Base-by-base conservation (phyloP, 2,329 filamentous ascomycete genomes). In the Fusarium sacchari region DNA sequence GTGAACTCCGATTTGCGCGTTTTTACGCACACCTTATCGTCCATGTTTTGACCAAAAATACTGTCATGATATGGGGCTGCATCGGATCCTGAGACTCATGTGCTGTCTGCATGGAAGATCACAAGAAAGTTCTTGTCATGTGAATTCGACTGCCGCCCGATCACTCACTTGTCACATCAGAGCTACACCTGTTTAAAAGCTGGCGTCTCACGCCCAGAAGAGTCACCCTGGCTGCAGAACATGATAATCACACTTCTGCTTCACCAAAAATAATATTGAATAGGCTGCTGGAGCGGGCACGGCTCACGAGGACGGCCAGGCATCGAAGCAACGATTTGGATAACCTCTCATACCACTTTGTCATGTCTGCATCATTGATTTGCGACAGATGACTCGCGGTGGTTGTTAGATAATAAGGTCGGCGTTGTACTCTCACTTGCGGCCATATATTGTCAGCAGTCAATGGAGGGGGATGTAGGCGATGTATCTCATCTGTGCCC, bases 71-170 rank as follows among this genome's bases (percentile, higher is more conserved):
- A 55, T 39, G 42, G 47, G 46, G 42, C 44, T 18, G 46, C 43
- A 64, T 67, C 61, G 37, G 69, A 58, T 60, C 53, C 57, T 62
- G 62, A 57, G 55, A 58, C 60, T 60, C 43, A 34, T 57, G 60
- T 64, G 44, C 40, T 30, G 47, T 59, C 49, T 26, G 47, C 47
- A 47, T 63, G 56, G 60, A 67, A 53, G 42, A 61, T 60, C 39
- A 58, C 60, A 63, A 76, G 73, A 73, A 52, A 71, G 71, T 68
- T 74, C 65, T 76, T 66, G 73, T 43, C 62, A 55, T 43, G 34
- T 61, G 43, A 28, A 37, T 52, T 64, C 47, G 37, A 50, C 58
- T 50, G 52, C 52, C 44, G 36, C 67, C 52, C 26, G 55, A 67
- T 56, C 34, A 22, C n/a, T 60, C 46, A 53, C 30, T 49, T 64